Conservation (phyloP, 768 basidiomycete species). For the Rhizopogon salebrosus region DNA sequence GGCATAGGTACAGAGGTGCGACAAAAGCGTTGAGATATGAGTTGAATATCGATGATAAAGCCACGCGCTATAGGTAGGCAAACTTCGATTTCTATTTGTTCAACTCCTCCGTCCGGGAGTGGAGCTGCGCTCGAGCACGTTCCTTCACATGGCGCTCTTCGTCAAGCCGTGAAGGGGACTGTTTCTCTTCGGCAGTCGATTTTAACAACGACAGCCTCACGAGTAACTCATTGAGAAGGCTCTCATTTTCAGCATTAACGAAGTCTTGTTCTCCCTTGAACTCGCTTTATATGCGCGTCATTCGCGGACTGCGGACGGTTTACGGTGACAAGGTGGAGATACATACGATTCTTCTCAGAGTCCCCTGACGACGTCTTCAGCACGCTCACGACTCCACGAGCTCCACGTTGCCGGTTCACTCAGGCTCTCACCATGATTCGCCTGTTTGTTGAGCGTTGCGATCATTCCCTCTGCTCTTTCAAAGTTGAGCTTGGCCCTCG, state of each 20-base stretch:
- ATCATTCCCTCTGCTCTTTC: slow-evolving; percentile 87
- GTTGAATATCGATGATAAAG: slow-evolving; percentile 2
- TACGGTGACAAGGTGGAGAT: slow-evolving; percentile 4
- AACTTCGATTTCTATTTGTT: slow-evolving; percentile 87
- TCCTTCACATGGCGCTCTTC: slow-evolving; percentile 89
- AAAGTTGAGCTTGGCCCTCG: slow-evolving; percentile 74
- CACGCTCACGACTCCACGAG: slow-evolving; percentile 74
- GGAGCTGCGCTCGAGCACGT: slow-evolving; percentile 80
- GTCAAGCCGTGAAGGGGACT: slow-evolving; percentile 72
- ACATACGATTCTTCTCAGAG: slow-evolving; percentile 89
- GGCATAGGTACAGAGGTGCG: not conserved
- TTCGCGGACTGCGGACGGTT: slow-evolving; percentile 64
- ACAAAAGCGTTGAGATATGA: slow-evolving; percentile 5
- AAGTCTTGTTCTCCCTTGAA: slow-evolving; percentile 81
- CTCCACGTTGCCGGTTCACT: slow-evolving; percentile 89
- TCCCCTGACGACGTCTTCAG: slow-evolving; percentile 85
- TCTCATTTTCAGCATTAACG: slow-evolving; percentile 57
- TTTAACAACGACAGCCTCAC: slow-evolving; percentile 69
- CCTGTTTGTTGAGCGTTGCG: slow-evolving; percentile 88
- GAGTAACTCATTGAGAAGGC: slow-evolving; percentile 66
- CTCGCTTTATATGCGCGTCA: slow-evolving; percentile 91
- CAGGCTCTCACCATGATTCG: slow-evolving; percentile 90
- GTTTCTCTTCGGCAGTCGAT: slow-evolving; percentile 86
- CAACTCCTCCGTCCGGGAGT: slow-evolving; percentile 83
- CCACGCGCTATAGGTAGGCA: slow-evolving; percentile 64